Evolutionary conservation across 2,329 filamentous ascomycete genomes (phyloP), one percentile per base, ranked within the genome.

Genomic region (Colletotrichum limetticola): DNA sequence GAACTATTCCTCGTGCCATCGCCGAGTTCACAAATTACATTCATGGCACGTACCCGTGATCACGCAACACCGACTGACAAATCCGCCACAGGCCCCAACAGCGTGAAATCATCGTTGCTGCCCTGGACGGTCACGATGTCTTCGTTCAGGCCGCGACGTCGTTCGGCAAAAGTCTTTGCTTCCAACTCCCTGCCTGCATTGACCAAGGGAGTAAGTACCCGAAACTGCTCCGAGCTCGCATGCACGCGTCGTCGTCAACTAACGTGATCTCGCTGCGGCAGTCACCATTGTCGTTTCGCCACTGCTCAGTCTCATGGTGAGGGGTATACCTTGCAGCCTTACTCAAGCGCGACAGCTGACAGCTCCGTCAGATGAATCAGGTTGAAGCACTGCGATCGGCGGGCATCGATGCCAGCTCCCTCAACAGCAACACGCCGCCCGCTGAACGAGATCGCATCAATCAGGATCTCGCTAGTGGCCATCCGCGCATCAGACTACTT

Each of bases 101-200:
- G 80, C 91, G 94, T 72, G 95, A 98, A 78, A 95, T 98, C 69
- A 96, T 98, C 68, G 87, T 89, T 71, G 93, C 94, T 8, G 94
- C 94, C 3, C 87, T 98, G 9, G 90, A 93, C 68, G 93, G 94
- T 19, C 88, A 95, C 75, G 96, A 98, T 91, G 93, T 98, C 56
- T 98, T 97, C 79, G 89, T 98, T 1, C 96, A 98, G 82, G 96
- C 96, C 59, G 94, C 94, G 67, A 95, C 94, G 3, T 94, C 93
- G 11, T 98, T 98, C 81, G 96, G 95, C 55, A 98, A 98, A 83
- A 97, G 94, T 79, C 83, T 98, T 66, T 98, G 96, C 84, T 98
- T 96, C 80, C 95, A 98, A 81, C 87, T 98, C 1, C 95, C 95
- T 9, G 95, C 95, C 28, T 91, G 98, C 37, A 92, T 98, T 69